Evolutionary conservation across 345 rosid species (phyloP).

Genomic region (Citrus hindsii): DNA sequence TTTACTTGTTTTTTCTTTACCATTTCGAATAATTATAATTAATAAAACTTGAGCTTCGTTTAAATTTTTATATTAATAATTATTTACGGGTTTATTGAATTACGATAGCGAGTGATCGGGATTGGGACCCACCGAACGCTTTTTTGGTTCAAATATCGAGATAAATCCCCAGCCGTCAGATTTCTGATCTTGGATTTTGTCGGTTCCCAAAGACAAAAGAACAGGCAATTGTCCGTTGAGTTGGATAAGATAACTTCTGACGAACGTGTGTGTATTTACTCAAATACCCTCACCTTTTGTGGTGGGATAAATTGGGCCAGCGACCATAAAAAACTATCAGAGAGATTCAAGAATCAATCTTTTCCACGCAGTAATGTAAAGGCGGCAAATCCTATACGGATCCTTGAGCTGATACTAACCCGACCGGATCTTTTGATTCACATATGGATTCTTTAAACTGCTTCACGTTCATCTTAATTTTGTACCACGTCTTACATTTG

Average conservation of each 20-base stretch:
- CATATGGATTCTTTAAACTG: neutral
- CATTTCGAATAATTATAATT: too few species aligned
- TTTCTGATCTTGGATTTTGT: slow-evolving; percentile 6
- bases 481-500: too few species aligned
- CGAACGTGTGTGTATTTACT: neutral
- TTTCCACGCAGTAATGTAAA: neutral
- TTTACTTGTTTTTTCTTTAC: neutral
- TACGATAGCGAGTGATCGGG: neutral
- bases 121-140: neutral
- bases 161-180: slow-evolving; percentile 27
- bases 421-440: neutral
- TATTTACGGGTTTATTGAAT: neutral
- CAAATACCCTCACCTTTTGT: neutral
- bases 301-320: too few species aligned
- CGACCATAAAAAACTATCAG: too few species aligned
- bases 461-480: too few species aligned
- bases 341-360: too few species aligned
- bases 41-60: neutral
- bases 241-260: neutral
- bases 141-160: neutral
- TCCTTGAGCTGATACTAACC: neutral
- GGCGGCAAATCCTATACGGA: neutral
- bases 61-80: neutral
- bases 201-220: slow-evolving; percentile 1
- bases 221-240: neutral